These are phyloP conservation scores for Epichloe glyceriae DNA, from an alignment of 2,329 filamentous ascomycete genomes.

Conservation along the genomic window DNA sequence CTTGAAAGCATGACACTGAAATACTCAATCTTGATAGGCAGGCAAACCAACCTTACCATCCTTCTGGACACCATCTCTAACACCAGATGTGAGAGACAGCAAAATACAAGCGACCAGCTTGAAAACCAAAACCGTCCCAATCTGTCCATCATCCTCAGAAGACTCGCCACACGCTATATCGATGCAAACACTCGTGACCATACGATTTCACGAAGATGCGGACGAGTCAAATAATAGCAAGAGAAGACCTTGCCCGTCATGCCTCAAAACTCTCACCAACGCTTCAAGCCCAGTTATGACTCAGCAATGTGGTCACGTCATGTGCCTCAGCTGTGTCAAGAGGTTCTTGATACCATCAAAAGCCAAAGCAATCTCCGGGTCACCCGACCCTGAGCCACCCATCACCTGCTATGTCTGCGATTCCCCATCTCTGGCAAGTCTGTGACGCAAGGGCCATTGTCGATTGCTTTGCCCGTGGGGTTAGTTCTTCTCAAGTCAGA, in stretches of 20 bases:
- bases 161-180: conserved; percentile 60
- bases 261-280: conserved; percentile 72
- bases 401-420: conserved; percentile 74
- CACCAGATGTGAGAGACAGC: conserved; percentile 38
- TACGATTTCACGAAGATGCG: conserved; percentile 64
- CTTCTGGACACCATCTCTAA: conserved; percentile 86
- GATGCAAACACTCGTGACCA: conserved; percentile 61
- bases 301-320: conserved; percentile 81
- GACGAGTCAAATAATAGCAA: conserved; percentile 31
- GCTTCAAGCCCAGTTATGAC: conserved; percentile 69
- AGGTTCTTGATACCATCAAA: conserved; percentile 61
- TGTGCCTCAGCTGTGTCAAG: conserved; percentile 73
- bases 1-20: conserved; percentile 2
- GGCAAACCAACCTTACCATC: conserved; percentile 61
- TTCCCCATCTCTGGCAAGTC: conserved; percentile 49
- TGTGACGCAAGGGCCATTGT: conserved; percentile 27
- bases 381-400: conserved; percentile 32
- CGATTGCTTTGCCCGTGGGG: conserved; percentile 52
- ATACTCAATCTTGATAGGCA: conserved; percentile 35
- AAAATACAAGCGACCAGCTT: conserved; percentile 44
- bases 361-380: conserved; percentile 17
- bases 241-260: conserved; percentile 60
- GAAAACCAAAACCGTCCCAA: conserved; percentile 52
- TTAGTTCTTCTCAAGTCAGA: conserved; percentile 72
- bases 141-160: conserved; percentile 62